phyloP scores from a whole-genome alignment of 2,329 filamentous ascomycete genomes.

The Colletotrichum cordylinicola region DNA sequence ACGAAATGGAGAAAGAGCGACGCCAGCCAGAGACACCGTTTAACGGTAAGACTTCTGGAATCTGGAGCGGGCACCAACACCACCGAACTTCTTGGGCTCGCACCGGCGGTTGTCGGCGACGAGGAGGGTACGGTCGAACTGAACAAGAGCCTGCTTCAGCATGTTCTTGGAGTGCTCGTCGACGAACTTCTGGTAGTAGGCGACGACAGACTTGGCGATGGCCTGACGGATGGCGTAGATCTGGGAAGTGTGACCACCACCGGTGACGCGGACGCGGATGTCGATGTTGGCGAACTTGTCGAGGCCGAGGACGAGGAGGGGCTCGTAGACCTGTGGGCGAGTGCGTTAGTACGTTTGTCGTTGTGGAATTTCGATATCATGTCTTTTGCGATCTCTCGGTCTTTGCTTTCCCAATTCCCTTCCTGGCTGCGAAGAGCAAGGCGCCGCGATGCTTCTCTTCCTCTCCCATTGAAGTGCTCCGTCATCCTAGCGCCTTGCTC shows the following conservation, averaged over 20 bases:
- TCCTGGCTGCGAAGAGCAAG: background rate
- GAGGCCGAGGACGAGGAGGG: conserved; percentile 92
- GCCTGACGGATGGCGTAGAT: conserved; percentile 99
- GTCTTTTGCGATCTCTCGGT: background rate
- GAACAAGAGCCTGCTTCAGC: conserved; percentile 94
- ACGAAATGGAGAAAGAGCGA: background rate
- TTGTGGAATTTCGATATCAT: background rate
- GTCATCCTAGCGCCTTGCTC: background rate
- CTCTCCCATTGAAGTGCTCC: background rate
- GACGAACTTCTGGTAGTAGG: conserved; percentile 98
- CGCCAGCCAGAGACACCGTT: conserved; percentile 36
- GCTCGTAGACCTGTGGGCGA: conserved; percentile 84
- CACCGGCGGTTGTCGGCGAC: conserved; percentile 99
- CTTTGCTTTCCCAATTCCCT: background rate
- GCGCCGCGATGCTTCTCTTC: background rate
- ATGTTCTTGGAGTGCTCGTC: conserved; percentile 99
- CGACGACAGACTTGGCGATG: conserved; percentile 95
- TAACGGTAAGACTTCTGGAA: conserved; percentile 99
- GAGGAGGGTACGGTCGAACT: conserved; percentile 96
- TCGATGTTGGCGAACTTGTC: conserved; percentile 98
- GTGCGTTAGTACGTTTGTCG: background rate
- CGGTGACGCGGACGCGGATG: conserved; percentile 94
- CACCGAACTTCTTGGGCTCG: conserved; percentile 98
- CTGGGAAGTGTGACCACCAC: conserved; percentile 97
- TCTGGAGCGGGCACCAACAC: conserved; percentile 91